phyloP scores from a whole-genome alignment of 2,329 filamentous ascomycete species.

The Trichoderma atroviride region DNA sequence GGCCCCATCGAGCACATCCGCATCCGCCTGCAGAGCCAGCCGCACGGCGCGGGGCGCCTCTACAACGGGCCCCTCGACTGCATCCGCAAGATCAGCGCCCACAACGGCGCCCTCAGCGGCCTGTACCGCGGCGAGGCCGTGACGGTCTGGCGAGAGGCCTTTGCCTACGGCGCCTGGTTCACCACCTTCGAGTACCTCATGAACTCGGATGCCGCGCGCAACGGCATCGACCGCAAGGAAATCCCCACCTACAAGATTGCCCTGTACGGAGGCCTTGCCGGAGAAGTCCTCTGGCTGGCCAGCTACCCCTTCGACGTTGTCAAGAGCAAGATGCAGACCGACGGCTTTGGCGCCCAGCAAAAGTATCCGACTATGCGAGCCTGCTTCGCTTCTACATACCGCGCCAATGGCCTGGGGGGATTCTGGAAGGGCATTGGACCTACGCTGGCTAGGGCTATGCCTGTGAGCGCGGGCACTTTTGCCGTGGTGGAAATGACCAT shows the following conservation, averaged over 20 bases:
- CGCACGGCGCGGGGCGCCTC: conserved; percentile 76
- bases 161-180: conserved; percentile 97
- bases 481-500: conserved; percentile 74
- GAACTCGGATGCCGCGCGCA: conserved; percentile 82
- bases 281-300: conserved; percentile 88
- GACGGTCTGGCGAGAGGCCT: conserved; percentile 84
- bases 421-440: conserved; percentile 96
- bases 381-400: conserved; percentile 83
- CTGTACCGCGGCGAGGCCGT: conserved; percentile 88
- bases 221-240: conserved; percentile 72
- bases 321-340: conserved; percentile 99
- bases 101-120: conserved; percentile 66
- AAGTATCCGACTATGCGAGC: conserved; percentile 82
- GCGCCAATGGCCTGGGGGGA: conserved; percentile 72
- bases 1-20: conserved; percentile 95
- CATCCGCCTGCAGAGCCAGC: conserved; percentile 94
- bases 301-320: conserved; percentile 97
- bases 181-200: conserved; percentile 94
- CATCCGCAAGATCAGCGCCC: conserved; percentile 75
- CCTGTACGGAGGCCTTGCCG: conserved; percentile 87
- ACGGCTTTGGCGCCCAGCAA: conserved; percentile 76
- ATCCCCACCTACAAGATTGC: conserved; percentile 86
- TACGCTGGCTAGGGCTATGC: conserved; percentile 92
- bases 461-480: conserved; percentile 97
- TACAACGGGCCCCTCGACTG: conserved; percentile 90